Conservation (phyloP, 805 yeast species). For the Nakazawaea ernobii region DNA sequence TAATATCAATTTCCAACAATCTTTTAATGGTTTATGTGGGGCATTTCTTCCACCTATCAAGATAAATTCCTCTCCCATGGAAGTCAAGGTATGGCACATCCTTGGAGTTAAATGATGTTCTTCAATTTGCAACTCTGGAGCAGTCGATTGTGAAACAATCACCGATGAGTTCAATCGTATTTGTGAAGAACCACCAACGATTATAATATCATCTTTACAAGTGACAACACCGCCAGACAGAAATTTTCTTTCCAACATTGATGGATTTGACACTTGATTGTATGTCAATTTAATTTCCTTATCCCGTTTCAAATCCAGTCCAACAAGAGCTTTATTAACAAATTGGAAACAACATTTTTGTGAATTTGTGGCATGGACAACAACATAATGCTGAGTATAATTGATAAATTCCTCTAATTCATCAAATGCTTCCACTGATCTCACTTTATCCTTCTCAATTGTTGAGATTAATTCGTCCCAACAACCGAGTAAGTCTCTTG, state of each 20-base stretch:
- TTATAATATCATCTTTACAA: conserved; percentile 16
- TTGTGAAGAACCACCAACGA: conserved; percentile 36
- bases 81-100: conserved; percentile 52
- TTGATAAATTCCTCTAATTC: conserved; percentile 79
- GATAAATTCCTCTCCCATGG: conserved; percentile 23
- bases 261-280: not conserved
- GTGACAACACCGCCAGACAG: conserved; percentile 20
- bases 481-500: conserved; percentile 47
- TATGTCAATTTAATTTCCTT: conserved; percentile 7
- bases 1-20: conserved; percentile 33
- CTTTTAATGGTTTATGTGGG: conserved; percentile 44
- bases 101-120: conserved; percentile 31
- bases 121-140: conserved; percentile 10
- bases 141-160: not conserved
- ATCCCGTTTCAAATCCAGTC: conserved; percentile 3
- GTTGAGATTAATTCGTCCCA: conserved; percentile 46
- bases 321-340: not conserved
- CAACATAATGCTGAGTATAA: conserved; percentile 70
- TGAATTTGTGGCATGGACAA: conserved; percentile 56
- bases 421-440: conserved; percentile 62
- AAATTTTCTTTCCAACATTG: conserved; percentile 32
- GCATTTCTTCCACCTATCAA: conserved; percentile 64
- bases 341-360: conserved; percentile 6
- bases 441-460: conserved; percentile 34
- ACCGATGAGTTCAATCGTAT: conserved; percentile 23